Conservation (phyloP, 2,329 filamentous ascomycete species). For the Venturiaceae sp. region DNA sequence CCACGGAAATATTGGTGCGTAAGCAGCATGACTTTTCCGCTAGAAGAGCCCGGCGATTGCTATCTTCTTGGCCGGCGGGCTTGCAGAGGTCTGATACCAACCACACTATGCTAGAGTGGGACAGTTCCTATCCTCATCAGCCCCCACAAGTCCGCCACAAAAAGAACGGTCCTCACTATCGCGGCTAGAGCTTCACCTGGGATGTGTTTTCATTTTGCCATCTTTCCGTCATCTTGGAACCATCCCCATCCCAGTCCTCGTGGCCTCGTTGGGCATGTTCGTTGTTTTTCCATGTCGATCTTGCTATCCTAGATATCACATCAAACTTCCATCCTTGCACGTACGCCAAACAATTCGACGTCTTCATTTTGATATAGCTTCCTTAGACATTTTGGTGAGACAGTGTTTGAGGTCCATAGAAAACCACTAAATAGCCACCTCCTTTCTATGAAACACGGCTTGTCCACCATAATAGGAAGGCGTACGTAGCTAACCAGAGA, state of each 20-base stretch:
- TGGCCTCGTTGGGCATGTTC: neutral
- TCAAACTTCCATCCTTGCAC: neutral
- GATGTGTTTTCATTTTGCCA: neutral
- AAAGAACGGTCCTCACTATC: neutral
- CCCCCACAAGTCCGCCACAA: neutral
- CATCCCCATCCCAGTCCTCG: neutral
- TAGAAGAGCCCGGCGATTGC: neutral
- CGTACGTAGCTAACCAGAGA: neutral
- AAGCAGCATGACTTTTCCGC: neutral
- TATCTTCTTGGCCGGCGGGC: neutral
- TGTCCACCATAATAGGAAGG: neutral
- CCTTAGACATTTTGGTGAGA: neutral
- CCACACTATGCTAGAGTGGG: neutral
- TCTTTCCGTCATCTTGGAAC: neutral
- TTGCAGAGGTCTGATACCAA: neutral
- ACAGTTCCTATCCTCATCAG: neutral
- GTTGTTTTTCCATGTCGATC: neutral
- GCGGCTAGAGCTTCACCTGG: no score
- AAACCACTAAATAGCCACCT: neutral
- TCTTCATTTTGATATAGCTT: no score
- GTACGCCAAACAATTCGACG: no score
- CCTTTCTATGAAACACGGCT: neutral
- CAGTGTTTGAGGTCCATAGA: neutral
- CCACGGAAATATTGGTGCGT: neutral
- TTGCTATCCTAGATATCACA: neutral